A percentile compares a stretch with the other conserved stretches of the same genome.
phyloP scores from a whole-genome alignment of 208 protist genomes.

The Leishmania arabica region DNA sequence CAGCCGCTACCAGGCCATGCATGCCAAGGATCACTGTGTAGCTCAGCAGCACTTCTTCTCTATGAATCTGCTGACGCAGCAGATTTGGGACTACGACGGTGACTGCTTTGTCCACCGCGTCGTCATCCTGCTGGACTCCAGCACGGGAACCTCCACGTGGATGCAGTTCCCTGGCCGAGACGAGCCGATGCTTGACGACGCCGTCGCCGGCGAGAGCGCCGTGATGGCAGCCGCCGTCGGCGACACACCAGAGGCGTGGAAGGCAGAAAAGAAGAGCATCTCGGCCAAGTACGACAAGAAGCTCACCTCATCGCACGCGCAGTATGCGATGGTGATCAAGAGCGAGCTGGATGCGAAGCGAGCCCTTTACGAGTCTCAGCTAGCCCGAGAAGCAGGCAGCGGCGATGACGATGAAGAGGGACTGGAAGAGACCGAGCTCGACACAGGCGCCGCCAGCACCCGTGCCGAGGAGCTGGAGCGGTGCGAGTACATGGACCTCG shows the following conservation, averaged over 20 bases:
- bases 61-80: conserved; percentile 90
- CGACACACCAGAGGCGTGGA: conserved; percentile 28
- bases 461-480: conserved; percentile 17
- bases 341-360: conserved; percentile 72
- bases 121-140: conserved; percentile 63
- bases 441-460: not conserved
- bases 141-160: conserved; percentile 59
- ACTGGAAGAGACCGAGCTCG: not conserved
- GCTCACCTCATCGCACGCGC: conserved; percentile 68
- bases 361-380: conserved; percentile 48
- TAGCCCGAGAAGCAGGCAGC: conserved; percentile 16
- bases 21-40: conserved; percentile 85
- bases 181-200: conserved; percentile 35
- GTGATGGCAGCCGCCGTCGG: not conserved
- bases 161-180: conserved; percentile 78
- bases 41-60: conserved; percentile 77
- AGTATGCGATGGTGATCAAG: conserved; percentile 81
- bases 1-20: conserved; percentile 91
- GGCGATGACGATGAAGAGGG: not conserved
- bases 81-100: conserved; percentile 93
- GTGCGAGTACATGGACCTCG: conserved; percentile 22
- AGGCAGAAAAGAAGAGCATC: conserved; percentile 72
- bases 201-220: conserved; percentile 6
- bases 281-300: conserved; percentile 84
- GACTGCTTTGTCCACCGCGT: conserved; percentile 90